These are phyloP conservation scores for Alternaria sp. DNA, from an alignment of 2,329 filamentous ascomycete species.

Conservation along the genomic window DNA sequence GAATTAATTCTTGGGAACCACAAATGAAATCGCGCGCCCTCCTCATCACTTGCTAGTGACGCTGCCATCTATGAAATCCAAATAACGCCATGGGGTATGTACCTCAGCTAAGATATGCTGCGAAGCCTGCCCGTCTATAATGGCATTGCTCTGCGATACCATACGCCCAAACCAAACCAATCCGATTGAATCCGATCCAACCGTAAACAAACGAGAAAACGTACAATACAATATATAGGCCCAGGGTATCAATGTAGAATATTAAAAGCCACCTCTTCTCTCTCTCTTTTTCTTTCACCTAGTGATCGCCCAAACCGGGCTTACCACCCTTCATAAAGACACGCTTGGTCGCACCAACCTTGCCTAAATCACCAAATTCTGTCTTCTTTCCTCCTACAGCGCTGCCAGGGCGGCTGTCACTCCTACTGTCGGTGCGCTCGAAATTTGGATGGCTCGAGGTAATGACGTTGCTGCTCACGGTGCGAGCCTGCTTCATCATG, in stretches of 20 bases:
- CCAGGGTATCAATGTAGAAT: slow-evolving; percentile 13
- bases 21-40: not conserved
- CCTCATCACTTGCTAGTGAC: not conserved
- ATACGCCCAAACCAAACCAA: not conserved
- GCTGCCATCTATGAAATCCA: not conserved
- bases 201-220: not conserved
- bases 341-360: slow-evolving; percentile 74
- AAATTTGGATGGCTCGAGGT: slow-evolving; percentile 23
- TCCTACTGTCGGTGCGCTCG: slow-evolving; percentile 34
- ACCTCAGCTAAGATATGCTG: slow-evolving; percentile 1
- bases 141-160: not conserved
- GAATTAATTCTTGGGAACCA: not conserved
- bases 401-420: slow-evolving; percentile 25
- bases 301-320: slow-evolving; percentile 12
- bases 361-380: slow-evolving; percentile 73
- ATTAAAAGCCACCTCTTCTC: slow-evolving; percentile 1
- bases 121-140: slow-evolving; percentile 8
- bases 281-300: not conserved
- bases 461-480: slow-evolving; percentile 66
- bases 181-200: not conserved
- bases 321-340: slow-evolving; percentile 62
- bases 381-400: slow-evolving; percentile 23
- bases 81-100: slow-evolving; percentile 2
- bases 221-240: not conserved
- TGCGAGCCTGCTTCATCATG: slow-evolving; percentile 79